phyloP scores from a whole-genome alignment of 139 green algal species.

The Haematococcus lacustris region DNA sequence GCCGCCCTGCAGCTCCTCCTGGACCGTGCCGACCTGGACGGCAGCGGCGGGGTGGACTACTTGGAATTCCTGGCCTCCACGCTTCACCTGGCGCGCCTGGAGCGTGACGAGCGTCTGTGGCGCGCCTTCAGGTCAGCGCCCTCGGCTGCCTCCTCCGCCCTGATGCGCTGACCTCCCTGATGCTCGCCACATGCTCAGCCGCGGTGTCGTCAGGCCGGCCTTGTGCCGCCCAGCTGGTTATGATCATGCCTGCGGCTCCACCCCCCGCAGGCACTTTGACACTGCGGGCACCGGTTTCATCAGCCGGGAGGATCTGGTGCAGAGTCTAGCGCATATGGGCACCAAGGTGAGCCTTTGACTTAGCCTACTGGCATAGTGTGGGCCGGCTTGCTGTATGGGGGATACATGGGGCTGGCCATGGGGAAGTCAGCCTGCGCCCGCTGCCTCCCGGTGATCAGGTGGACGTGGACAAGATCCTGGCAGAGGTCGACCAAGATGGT shows the following conservation, averaged over 20 bases:
- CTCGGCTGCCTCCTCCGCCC: too few species aligned
- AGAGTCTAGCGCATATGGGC: slow-evolving; percentile 5
- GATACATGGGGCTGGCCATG: neutral
- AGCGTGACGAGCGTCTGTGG: slow-evolving; percentile 22
- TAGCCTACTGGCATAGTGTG: neutral
- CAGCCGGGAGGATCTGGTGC: slow-evolving; percentile 20
- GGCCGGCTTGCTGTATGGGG: neutral
- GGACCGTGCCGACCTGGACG: slow-evolving; percentile 7
- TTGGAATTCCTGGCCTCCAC: slow-evolving; percentile 16
- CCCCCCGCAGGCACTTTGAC: too few species aligned
- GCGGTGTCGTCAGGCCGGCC: too few species aligned
- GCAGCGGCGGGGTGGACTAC: slow-evolving; percentile 23
- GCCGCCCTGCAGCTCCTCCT: slow-evolving; percentile 6
- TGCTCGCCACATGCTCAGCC: too few species aligned
- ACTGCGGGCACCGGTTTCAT: slow-evolving; percentile 37
- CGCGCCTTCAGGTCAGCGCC: slow-evolving; percentile 21
- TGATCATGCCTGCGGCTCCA: too few species aligned
- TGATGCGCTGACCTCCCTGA: too few species aligned
- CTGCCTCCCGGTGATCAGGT: neutral
- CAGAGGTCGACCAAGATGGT: slow-evolving; percentile 13
- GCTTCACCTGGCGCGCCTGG: slow-evolving; percentile 17
- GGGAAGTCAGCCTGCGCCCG: neutral
- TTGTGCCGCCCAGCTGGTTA: too few species aligned
- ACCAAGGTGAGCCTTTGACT: neutral
- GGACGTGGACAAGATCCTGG: slow-evolving; percentile 10